Base-by-base conservation (phyloP, 768 basidiomycete species). In the Asterophora lycoperdoides region DNA sequence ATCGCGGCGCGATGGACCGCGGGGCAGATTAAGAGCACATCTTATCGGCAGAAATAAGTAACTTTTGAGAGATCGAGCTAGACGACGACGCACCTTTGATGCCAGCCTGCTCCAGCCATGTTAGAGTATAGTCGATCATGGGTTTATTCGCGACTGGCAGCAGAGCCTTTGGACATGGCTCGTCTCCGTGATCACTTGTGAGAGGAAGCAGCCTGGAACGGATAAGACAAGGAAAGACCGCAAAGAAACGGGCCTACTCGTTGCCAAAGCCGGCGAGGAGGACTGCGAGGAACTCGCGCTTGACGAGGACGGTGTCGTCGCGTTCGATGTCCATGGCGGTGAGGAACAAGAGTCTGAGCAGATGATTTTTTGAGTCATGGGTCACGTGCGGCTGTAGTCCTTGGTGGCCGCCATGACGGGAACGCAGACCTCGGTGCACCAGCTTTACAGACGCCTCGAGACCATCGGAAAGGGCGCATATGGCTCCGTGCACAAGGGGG, bases 391-490 rank as follows among this genome's bases (percentile, higher is more conserved):
- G 34, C 44, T 11, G 39, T 43, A 26, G 30, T 18, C 3, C 19
- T 20, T 50, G 38, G 6, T 23, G 23, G 33, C 50, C 35, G 53
- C 44, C 13, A 52, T 51, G 50, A 52, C 55, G 46, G 70, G 71
- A 67, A 61, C 75, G 43, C 79, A 81, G 56, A 73, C 68, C 35
- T 80, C 82, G 34, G 86, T 89, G 23, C 87, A 88, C 68, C 81
- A 88, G 59, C 79, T 91, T 56, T 91, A 87, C 68, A 73, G 81
- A 64, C 85, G 90, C 60, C 81, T 94, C 35, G 91, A 95, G 67
- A 86, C 90, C n/a, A 78, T 95, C 29, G 94, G 95, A 28, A 93
- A 92, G 68, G 95, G 94, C 53, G 89, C 93, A 1, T 97, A 93
- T 68, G 95, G 96, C 38, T 91, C 92, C 8, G 95, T 99, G 11